Base-by-base conservation (phyloP, 352 stramenopile species). In the Thalassiosira livingstoniorum region DNA sequence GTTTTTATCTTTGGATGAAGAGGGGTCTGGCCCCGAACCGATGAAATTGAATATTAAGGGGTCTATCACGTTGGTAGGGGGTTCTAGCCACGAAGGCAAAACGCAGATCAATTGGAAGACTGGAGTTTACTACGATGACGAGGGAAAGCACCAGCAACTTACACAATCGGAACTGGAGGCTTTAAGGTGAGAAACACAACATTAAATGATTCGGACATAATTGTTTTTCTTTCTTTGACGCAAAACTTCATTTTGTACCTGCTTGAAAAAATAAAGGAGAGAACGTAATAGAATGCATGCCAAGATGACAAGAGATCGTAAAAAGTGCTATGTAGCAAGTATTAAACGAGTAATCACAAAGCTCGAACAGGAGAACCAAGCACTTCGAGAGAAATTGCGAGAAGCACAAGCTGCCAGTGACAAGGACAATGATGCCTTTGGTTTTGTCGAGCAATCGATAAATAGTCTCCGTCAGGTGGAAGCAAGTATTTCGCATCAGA, bases 61-160 rank as follows among this genome's bases (percentile, higher is more conserved):
- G 3, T 57, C 85, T 31, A 84, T 80, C 21, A 87, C 74, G 4
- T 54, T 82, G 18, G 83, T 92, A 53, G 87, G 86, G 68, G 83
- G 80, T 21, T 39, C 75, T 42, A 72, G 76, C 4, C 82, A 74
- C 47, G 73, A 80, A 53, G 65, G 75, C 4, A 91, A 88, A 45
- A 82, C 82, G 29, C 86, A 92, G n/a, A 91, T 94, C 34, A 93
- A 94, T 79, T 94, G 90, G 90, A 94, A 94, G 74, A 91, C 75
- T 2, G 90, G 88, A n/a, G 79, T 92, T 35, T 92, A 92, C 47
- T 86, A 71, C 25, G 89, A 94, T 69, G 80, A 89, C 10, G 66
- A 91, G n/a, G 87, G 88, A 34, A 68, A 69, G 13, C 71, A 78
- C 25, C 65, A 79, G 29, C 80, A 88, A 37, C 81, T 94, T 27